phyloP scores from a whole-genome alignment of 768 basidiomycete species.

The Collybia sp. region DNA sequence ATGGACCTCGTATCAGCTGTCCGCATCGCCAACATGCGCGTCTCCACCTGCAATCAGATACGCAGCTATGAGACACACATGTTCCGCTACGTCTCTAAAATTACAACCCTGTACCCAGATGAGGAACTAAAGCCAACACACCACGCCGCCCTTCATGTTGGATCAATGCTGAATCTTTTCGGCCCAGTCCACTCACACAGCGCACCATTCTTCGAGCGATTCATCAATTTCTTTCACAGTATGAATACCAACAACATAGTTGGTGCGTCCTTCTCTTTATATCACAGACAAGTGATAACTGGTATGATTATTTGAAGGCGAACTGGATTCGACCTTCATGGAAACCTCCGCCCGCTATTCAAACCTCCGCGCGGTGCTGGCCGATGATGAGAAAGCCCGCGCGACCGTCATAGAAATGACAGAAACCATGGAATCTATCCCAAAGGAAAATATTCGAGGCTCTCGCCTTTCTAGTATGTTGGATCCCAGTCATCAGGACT shows the following conservation, averaged over 20 bases:
- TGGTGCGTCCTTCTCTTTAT: conserved; percentile 3
- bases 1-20: conserved; percentile 22
- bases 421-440: conserved; percentile 1
- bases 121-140: conserved; percentile 20
- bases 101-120: conserved; percentile 16
- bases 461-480: conserved; percentile 4
- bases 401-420: conserved; percentile 3
- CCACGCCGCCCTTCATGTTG: conserved; percentile 26
- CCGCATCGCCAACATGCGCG: conserved; percentile 11
- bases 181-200: conserved; percentile 20
- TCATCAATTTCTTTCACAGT: conserved; percentile 15
- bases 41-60: conserved; percentile 6
- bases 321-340: conserved; percentile 8
- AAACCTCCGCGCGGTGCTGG: conserved; percentile 8
- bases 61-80: conserved; percentile 8
- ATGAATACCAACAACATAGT: conserved; percentile 13
- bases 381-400: conserved; percentile 4
- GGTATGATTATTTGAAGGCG: conserved; percentile 3
- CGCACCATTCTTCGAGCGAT: conserved; percentile 11
- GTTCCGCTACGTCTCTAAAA: conserved; percentile 11
- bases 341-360: neutral
- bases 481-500: conserved; percentile 2
- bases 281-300: neutral
- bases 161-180: conserved; percentile 15
- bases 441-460: conserved; percentile 6